Conservation (phyloP, 805 yeast species). For the Pichia gijzeniarum region DNA sequence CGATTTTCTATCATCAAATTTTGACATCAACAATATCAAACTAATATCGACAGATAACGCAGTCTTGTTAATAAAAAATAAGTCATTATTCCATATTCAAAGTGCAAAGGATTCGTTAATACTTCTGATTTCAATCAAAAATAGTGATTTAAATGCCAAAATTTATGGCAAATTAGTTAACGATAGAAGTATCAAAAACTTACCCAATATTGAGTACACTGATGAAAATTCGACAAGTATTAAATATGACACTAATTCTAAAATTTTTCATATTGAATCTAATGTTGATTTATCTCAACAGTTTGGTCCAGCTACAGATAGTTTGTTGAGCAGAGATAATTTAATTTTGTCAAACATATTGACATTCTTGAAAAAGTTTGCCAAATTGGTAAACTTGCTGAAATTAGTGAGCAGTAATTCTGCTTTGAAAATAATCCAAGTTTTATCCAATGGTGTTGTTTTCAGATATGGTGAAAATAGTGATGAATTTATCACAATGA, state of each 20-base stretch:
- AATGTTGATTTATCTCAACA: constrained; percentile 22
- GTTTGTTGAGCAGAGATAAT: neutral
- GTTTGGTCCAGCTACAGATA: constrained; percentile 5
- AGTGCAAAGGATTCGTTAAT: constrained; percentile 31
- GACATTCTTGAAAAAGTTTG: constrained; percentile 24
- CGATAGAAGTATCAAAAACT: constrained; percentile 19
- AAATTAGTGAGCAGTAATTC: constrained; percentile 26
- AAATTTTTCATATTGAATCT: constrained; percentile 28
- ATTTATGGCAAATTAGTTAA: constrained; percentile 30
- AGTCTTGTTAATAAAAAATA: constrained; percentile 30
- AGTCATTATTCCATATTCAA: constrained; percentile 32
- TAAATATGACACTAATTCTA: constrained; percentile 19
- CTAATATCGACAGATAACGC: constrained; percentile 21
- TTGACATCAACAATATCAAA: constrained; percentile 16
- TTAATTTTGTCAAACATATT: constrained; percentile 20
- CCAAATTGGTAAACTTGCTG: constrained; percentile 25
- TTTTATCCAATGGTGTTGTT: constrained; percentile 24
- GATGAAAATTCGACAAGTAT: constrained; percentile 23
- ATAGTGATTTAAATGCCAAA: constrained; percentile 26
- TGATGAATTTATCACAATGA: constrained; percentile 24
- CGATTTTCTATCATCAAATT: constrained; percentile 23
- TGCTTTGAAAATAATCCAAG: constrained; percentile 22
- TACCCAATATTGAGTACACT: constrained; percentile 23
- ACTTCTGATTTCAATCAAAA: constrained; percentile 25
- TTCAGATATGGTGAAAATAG: constrained; percentile 28